A percentile compares a stretch with the other conserved stretches of the same genome.
Conservation (phyloP, 2,329 filamentous ascomycete species). For the Canariomyces notabilis region DNA sequence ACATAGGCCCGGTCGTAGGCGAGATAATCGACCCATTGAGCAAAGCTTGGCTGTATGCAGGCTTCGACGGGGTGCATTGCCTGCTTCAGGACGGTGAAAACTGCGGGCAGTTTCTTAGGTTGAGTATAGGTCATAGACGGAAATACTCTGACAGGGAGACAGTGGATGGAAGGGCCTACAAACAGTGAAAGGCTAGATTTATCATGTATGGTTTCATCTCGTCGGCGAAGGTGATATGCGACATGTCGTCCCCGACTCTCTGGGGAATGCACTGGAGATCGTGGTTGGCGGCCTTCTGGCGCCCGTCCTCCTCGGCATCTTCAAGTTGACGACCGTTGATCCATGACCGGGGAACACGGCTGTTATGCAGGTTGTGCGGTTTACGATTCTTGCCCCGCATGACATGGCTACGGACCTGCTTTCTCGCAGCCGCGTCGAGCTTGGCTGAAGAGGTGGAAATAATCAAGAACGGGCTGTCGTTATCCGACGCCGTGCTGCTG, state of each 20-base stretch:
- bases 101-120: not conserved
- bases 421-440: conserved; percentile 12
- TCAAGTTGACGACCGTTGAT: conserved; percentile 9
- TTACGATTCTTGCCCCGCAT: conserved; percentile 22
- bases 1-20: conserved; percentile 16
- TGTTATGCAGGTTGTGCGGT: not conserved
- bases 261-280: not conserved
- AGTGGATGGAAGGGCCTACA: not conserved
- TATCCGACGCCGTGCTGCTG: not conserved
- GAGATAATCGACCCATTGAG: conserved; percentile 14
- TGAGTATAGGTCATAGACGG: not conserved
- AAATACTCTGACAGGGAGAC: not conserved
- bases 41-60: conserved; percentile 4
- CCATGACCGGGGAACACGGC: conserved; percentile 7
- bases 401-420: conserved; percentile 19
- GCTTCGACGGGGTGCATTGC: conserved; percentile 14
- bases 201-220: conserved; percentile 8
- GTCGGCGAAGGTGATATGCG: conserved; percentile 3
- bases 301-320: no score
- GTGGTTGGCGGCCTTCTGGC: not conserved
- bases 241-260: conserved; percentile 6
- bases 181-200: conserved; percentile 8
- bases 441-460: conserved; percentile 15
- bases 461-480: conserved; percentile 19
- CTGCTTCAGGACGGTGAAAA: conserved; percentile 12